These are phyloP conservation scores for Trichophyton verrucosum DNA, from an alignment of 2,329 filamentous ascomycete genomes.

Conservation along the genomic window DNA sequence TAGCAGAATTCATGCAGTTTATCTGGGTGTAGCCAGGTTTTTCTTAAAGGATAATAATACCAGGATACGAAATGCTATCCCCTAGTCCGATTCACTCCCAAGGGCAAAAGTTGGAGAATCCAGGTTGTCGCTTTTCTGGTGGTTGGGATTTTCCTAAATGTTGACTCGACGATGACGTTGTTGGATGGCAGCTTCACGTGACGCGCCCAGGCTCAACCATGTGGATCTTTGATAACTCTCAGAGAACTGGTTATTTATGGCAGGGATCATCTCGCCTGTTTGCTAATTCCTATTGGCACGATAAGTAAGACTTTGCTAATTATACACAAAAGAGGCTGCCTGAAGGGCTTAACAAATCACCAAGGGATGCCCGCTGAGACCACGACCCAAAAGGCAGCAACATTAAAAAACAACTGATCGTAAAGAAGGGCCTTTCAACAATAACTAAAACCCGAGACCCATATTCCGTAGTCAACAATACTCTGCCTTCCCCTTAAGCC, in stretches of 20 bases:
- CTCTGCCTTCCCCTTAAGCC: not conserved
- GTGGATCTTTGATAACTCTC: not conserved
- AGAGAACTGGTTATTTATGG: no score
- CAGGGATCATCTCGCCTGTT: no score
- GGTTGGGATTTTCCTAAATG: not conserved
- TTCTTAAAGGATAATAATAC: not conserved
- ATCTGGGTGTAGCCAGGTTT: not conserved
- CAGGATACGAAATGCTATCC: not conserved
- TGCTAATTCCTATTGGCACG: not conserved
- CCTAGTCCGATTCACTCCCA: not conserved
- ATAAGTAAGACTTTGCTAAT: not conserved
- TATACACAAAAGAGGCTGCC: not conserved
- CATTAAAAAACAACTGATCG: not conserved
- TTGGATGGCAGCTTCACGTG: not conserved
- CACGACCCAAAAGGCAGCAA: not conserved
- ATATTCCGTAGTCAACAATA: not conserved
- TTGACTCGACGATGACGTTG: conserved; percentile 2
- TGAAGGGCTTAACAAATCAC: not conserved
- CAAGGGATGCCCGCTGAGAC: not conserved
- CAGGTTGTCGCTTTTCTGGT: not conserved
- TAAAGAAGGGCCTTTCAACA: not conserved
- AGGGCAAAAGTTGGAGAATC: not conserved
- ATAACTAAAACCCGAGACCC: not conserved
- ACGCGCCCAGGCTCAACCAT: not conserved
- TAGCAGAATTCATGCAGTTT: not conserved